Conservation (phyloP, 352 stramenopile species). For the Phytopythium cucurbitacearum region DNA sequence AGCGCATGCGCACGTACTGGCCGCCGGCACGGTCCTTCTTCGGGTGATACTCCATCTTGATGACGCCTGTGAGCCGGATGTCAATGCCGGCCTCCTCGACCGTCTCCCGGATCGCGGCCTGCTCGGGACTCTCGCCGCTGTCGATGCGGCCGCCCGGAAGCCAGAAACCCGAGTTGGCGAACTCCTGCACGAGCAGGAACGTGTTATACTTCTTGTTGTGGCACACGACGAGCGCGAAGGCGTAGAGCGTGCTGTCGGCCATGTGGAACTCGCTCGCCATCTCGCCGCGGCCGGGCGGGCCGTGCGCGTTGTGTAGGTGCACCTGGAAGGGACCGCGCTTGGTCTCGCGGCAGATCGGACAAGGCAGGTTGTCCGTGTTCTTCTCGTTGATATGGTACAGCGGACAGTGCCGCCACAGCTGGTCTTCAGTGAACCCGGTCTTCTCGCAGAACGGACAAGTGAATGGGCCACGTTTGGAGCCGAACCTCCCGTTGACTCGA, state of each 20-base stretch:
- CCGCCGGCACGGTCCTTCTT: slow-evolving; percentile 65
- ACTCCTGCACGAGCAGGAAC: slow-evolving; percentile 85
- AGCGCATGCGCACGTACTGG: slow-evolving; percentile 84
- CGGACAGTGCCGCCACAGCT: slow-evolving; percentile 81
- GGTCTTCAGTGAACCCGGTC: slow-evolving; percentile 67
- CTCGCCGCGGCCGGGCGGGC: slow-evolving; percentile 66
- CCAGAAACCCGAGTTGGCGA: slow-evolving; percentile 85
- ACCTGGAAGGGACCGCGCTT: slow-evolving; percentile 76
- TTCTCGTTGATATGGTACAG: slow-evolving; percentile 87
- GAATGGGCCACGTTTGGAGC: slow-evolving; percentile 20
- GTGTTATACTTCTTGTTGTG: slow-evolving; percentile 80
- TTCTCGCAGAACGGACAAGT: slow-evolving; percentile 76
- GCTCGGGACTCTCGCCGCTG: slow-evolving; percentile 64
- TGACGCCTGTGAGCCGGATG: slow-evolving; percentile 67
- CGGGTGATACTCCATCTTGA: slow-evolving; percentile 85
- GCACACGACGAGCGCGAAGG: slow-evolving; percentile 82
- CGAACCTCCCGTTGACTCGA: slow-evolving; percentile 13
- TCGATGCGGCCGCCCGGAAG: slow-evolving; percentile 75
- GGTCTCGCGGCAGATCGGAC: slow-evolving; percentile 67
- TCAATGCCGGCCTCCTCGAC: slow-evolving; percentile 84
- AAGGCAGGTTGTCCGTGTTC: slow-evolving; percentile 64
- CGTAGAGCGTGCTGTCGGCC: slow-evolving; percentile 67
- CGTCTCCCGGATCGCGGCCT: slow-evolving; percentile 82
- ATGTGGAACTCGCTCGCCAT: slow-evolving; percentile 83
- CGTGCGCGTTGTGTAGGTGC: slow-evolving; percentile 83